Conservation (phyloP, 2,329 filamentous ascomycete species). For the Beauveria medogensis region DNA sequence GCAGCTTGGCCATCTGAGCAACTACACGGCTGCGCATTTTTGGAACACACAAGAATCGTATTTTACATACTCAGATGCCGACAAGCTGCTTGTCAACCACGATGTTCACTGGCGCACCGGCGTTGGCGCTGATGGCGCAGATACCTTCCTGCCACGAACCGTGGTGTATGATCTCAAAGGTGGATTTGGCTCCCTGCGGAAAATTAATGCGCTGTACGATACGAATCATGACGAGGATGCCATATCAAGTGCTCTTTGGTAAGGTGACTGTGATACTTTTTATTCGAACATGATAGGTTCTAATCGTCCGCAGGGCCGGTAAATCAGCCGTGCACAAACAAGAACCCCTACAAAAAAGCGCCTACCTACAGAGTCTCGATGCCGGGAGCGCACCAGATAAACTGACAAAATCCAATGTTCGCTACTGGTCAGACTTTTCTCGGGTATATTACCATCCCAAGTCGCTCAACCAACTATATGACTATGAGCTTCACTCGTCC, state of each 20-base stretch:
- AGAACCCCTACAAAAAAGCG: conserved; percentile 56
- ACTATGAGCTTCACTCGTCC: conserved; percentile 75
- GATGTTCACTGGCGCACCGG: conserved; percentile 81
- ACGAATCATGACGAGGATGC: conserved; percentile 28
- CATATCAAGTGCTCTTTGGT: conserved; percentile 26
- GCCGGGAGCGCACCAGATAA: conserved; percentile 57
- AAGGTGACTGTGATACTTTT: conserved; percentile 4
- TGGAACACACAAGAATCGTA: conserved; percentile 98
- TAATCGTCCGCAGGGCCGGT: conserved; percentile 47
- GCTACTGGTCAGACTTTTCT: conserved; percentile 96
- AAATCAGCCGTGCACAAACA: conserved; percentile 61
- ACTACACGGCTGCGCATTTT: conserved; percentile 91
- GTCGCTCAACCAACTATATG: conserved; percentile 78
- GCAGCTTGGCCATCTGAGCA: conserved; percentile 86
- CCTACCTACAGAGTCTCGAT: conserved; percentile 76
- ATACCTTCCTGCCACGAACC: conserved; percentile 87
- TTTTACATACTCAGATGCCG: conserved; percentile 70
- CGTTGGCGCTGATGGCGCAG: conserved; percentile 70
- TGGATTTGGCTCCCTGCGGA: conserved; percentile 79
- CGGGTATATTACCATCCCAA: conserved; percentile 86
- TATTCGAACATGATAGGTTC: not conserved
- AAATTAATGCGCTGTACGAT: conserved; percentile 84
- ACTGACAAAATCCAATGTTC: conserved; percentile 63
- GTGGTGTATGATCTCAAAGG: conserved; percentile 94
- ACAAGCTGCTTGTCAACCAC: conserved; percentile 31